These are phyloP conservation scores for Aspergillus phoenicis DNA, from an alignment of 2,329 filamentous ascomycete genomes.

Conservation along the genomic window DNA sequence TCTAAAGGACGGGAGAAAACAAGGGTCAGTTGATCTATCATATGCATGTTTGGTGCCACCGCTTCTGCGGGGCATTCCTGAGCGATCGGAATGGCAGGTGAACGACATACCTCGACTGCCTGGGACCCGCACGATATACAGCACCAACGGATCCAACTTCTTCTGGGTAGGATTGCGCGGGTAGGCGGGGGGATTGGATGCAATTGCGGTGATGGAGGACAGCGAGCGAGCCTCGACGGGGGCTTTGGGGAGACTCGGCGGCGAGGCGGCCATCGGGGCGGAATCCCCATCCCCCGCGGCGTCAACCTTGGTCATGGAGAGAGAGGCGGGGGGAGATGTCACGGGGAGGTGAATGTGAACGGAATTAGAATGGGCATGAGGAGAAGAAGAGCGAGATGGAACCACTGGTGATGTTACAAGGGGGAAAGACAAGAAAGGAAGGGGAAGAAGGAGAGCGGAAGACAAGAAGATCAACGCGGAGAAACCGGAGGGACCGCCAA, in stretches of 20 bases:
- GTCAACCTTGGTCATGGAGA: constrained; percentile 27
- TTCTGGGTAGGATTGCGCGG: constrained; percentile 73
- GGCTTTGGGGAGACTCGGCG: constrained; percentile 22
- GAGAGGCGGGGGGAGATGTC: not conserved
- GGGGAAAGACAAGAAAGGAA: not conserved
- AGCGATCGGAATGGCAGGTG: not conserved
- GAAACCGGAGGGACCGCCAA: constrained; percentile 17
- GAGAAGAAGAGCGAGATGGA: not conserved
- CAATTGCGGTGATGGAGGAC: constrained; percentile 75
- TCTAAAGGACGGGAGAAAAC: constrained; percentile 56
- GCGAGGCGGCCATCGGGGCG: constrained; percentile 28
- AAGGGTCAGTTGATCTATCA: constrained; percentile 15
- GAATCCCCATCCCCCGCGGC: constrained; percentile 32
- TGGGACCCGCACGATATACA: constrained; percentile 93
- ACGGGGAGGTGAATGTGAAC: not conserved
- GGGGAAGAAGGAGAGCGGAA: constrained; percentile 2
- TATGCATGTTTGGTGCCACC: not conserved
- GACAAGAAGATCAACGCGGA: constrained; percentile 17
- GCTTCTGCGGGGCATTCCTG: constrained; percentile 13
- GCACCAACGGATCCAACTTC: constrained; percentile 69
- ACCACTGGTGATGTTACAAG: not conserved
- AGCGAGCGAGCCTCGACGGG: constrained; percentile 80
- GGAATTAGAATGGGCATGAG: not conserved
- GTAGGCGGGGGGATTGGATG: constrained; percentile 83
- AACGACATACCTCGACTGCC: constrained; percentile 74